Evolutionary conservation across 345 rosid species (phyloP).

Genomic region (Populus tremula): DNA sequence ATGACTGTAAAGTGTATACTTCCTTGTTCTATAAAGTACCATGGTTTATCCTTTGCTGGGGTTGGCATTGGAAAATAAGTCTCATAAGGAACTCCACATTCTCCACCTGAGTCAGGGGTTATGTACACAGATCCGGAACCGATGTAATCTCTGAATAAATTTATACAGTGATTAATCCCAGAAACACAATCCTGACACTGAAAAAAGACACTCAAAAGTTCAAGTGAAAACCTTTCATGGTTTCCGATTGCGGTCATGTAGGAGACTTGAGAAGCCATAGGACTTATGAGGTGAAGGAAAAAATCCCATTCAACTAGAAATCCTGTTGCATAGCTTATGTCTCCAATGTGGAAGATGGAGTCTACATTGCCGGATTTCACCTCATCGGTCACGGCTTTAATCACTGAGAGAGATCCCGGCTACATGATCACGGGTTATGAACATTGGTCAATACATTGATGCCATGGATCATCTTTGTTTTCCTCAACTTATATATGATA

Average conservation of each 20-base stretch:
- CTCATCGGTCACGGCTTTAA: constrained; percentile 44
- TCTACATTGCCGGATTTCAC: constrained; percentile 42
- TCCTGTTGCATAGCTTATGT: constrained; percentile 76
- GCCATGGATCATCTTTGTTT: background rate
- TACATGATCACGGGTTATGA: background rate
- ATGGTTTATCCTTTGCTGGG: constrained; percentile 58
- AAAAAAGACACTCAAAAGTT: background rate
- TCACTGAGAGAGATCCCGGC: constrained; percentile 67
- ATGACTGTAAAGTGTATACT: constrained; percentile 54
- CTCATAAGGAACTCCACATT: constrained; percentile 70
- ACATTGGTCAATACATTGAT: background rate
- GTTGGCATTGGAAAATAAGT: constrained; percentile 71
- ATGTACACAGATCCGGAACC: constrained; percentile 38
- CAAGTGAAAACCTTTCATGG: constrained; percentile 51
- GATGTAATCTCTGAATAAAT: constrained; percentile 45
- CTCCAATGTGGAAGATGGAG: constrained; percentile 73
- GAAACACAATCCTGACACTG: background rate
- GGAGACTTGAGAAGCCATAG: constrained; percentile 56
- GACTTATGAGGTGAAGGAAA: constrained; percentile 53
- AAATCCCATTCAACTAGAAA: constrained; percentile 73
- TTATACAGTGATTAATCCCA: background rate
- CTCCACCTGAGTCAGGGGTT: constrained; percentile 64
- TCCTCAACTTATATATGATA: background rate
- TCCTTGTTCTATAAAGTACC: constrained; percentile 66
- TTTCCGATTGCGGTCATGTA: constrained; percentile 80